A percentile compares a stretch with the other conserved stretches of the same genome.
These are phyloP conservation scores for Penicillium janthinellum DNA, from an alignment of 2,329 filamentous ascomycete genomes.

Conservation along the genomic window DNA sequence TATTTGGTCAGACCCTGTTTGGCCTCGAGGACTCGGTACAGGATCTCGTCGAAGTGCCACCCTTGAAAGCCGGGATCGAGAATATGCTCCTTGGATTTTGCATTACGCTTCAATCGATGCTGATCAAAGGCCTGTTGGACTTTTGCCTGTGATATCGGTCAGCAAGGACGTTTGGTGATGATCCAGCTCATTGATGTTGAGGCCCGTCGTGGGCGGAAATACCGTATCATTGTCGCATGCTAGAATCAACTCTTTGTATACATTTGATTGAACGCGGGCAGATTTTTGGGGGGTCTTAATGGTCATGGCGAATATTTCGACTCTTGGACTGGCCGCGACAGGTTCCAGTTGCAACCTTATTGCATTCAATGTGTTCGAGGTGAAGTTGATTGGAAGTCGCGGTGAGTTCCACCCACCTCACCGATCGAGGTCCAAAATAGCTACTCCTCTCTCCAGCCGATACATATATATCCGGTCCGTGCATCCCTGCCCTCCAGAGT, in stretches of 20 bases:
- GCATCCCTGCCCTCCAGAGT: too few species aligned
- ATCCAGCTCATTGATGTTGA: background rate
- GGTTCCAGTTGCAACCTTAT: too few species aligned
- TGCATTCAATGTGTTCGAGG: too few species aligned
- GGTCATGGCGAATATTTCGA: conserved; percentile 7
- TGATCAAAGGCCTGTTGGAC: conserved; percentile 71
- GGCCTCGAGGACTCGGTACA: conserved; percentile 68
- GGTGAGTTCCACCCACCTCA: too few species aligned
- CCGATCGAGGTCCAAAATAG: too few species aligned
- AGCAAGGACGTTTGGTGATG: background rate
- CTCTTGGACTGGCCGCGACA: too few species aligned
- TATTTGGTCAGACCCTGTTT: conserved; percentile 65
- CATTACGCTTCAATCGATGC: conserved; percentile 75
- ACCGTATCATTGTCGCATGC: conserved; percentile 69
- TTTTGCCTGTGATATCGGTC: conserved; percentile 44
- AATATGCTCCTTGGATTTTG: conserved; percentile 73
- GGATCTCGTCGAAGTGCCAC: conserved; percentile 73
- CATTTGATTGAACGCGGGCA: conserved; percentile 53
- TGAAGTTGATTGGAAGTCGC: too few species aligned
- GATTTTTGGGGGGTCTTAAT: conserved; percentile 3
- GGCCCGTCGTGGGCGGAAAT: conserved; percentile 7
- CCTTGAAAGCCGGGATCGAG: conserved; percentile 68
- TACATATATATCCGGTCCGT: too few species aligned
- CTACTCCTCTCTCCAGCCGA: too few species aligned
- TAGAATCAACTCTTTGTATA: conserved; percentile 72